Evolutionary conservation across 2,329 filamentous ascomycete genomes (phyloP), one percentile per base, ranked within the genome.

Genomic region (Penicillium occitanis): DNA sequence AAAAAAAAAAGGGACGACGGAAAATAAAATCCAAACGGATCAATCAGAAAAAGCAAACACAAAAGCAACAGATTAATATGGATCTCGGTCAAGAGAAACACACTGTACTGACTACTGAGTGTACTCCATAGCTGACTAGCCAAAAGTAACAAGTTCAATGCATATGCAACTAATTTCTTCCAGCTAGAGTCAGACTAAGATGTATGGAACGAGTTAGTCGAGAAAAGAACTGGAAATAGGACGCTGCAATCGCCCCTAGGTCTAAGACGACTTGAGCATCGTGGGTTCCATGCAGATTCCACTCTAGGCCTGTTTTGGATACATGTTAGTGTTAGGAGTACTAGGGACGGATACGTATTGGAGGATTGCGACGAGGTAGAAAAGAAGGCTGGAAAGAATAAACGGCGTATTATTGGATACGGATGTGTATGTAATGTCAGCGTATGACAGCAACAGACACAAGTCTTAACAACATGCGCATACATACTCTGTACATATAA

Each of bases 1-100:
- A 22, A 48, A 19, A 33, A 59, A 46, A 25, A 59, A 59, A 46
- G 44, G 53, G 65, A 65, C 63, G 68, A 69, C 68, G 68, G 63
- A 70, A 64, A 68, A 66, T 58, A 63, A 65, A 64, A 67, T 42
- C 57, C 22, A 60, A 60, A 60, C 37, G 46, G 64, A 64, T 63
- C 68, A 69, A 65, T 58, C 64, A 66, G 64, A 63, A 67, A 60
- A 69, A 67, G 63, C 61, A 64, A 64, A 64, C 72, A 67, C 66
- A 70, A 68, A 70, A 71, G 25, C 53, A 40, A 37, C 33, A 17
- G 19, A 28, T 44, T 3, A 44, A 19, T 30, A 37, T 35, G 59
- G 44, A 51, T 48, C 59, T 61, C 57, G 57, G 57, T 46, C 57
- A 60, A 46, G 40, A 61, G n/a, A 30, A 60, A 7, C 3, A n/a